Evolutionary conservation across 2,329 filamentous ascomycete genomes (phyloP), one percentile per base, ranked within the genome.

Genomic region (Mycosphaerelloides madeirae): DNA sequence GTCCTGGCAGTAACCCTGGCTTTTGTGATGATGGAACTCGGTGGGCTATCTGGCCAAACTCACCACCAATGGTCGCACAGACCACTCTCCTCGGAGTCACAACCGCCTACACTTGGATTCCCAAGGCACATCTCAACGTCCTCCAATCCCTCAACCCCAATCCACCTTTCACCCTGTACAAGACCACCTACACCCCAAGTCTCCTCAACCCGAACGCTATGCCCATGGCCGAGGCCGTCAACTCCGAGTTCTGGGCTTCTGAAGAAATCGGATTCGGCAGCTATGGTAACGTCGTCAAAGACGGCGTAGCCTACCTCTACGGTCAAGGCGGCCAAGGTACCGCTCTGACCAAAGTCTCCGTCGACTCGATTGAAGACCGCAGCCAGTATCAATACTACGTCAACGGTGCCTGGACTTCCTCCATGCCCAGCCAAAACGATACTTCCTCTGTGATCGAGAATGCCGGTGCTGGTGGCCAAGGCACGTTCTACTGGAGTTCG

Each of bases 401-500:
- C 44, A 14, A 43, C 31, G 28, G 41, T n/a, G 38, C 37, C 31
- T 59, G 57, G 57, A 49, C 42, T 3, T 29, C 32, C 22, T 51
- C 44, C 6, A 18, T 39, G 2, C 57, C 57, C 3, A 29, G 28
- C 29, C 44, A 53, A 43, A 42, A 41, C 39, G 37, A 42, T 32
- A 41, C 50, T 8, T 28, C 44, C 4, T 18, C 40, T 19, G 20
- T 14, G 15, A 9, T 41, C 31, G 38, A 54, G 29, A 63, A 63
- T 43, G 58, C 52, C 11, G 54, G 57, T 15, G 57, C 58, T 11
- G 58, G 57, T 12, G 57, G 56, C 14, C 60, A 63, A 36, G 59
- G 59, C 11, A 63, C 57, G 1, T 63, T 55, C 44, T 64, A 63
- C 48, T 61, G 57, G 46, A 60, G 54, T 22, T 39, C 48, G 9